phyloP scores from a whole-genome alignment of 1,139 yeast species.

The Torulaspora pretoriensis region DNA sequence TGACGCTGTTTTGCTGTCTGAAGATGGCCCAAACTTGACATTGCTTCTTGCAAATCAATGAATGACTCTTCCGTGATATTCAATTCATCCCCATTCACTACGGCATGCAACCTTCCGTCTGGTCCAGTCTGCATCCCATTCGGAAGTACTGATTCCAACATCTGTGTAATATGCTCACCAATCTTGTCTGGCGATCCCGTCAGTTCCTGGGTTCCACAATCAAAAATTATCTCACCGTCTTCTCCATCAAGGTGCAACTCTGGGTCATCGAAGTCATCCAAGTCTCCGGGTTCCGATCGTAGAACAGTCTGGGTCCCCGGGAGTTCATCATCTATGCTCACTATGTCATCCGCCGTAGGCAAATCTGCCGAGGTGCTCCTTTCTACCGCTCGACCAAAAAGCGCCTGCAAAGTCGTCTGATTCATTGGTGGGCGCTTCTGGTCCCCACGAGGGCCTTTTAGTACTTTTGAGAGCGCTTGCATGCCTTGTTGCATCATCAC shows the following conservation, averaged over 20 bases:
- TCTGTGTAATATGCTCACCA: constrained; percentile 31
- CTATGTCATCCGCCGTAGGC: neutral
- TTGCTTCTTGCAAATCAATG: constrained; percentile 13
- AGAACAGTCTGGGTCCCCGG: neutral
- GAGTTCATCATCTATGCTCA: constrained; percentile 1
- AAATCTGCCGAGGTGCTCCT: neutral
- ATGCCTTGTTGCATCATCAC: constrained; percentile 37
- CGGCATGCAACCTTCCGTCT: constrained; percentile 27
- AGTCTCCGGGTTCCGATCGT: constrained; percentile 11
- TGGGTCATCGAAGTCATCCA: constrained; percentile 20
- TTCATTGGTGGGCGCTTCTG: constrained; percentile 21
- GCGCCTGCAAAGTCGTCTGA: constrained; percentile 28
- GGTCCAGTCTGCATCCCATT: constrained; percentile 27
- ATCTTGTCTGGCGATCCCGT: constrained; percentile 30
- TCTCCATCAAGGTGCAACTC: constrained; percentile 28
- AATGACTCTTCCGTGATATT: constrained; percentile 21
- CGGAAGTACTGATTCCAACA: constrained; percentile 33
- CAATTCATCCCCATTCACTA: constrained; percentile 26
- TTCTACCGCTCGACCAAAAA: constrained; percentile 4
- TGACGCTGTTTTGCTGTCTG: constrained; percentile 13
- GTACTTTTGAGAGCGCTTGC: constrained; percentile 31
- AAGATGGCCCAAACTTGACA: constrained; percentile 12
- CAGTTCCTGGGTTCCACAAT: constrained; percentile 30
- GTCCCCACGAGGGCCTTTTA: constrained; percentile 31
- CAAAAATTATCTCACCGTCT: constrained; percentile 34